phyloP scores from a whole-genome alignment of 2,329 filamentous ascomycete species.

The Aspergillus eucalypticola region DNA sequence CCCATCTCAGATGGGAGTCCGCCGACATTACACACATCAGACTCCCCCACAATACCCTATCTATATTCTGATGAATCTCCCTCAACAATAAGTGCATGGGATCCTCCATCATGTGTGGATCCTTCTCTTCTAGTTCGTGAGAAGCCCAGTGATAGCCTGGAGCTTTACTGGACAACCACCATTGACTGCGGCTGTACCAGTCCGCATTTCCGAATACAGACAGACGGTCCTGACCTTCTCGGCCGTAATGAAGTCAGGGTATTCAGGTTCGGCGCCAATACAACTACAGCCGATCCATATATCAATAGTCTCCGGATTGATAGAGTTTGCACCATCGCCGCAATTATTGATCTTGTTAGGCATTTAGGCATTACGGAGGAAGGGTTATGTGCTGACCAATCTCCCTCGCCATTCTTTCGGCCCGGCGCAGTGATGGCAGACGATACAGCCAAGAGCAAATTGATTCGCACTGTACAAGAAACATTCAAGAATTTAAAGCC shows the following conservation, averaged over 20 bases:
- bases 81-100: not conserved
- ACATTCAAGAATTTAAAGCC: conserved; percentile 22
- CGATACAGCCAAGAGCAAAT: conserved; percentile 6
- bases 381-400: conserved; percentile 25
- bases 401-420: conserved; percentile 32
- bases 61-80: not conserved
- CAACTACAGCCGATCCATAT: conserved; percentile 24
- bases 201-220: conserved; percentile 18
- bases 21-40: not conserved
- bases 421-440: not conserved
- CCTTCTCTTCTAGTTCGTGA: conserved; percentile 9
- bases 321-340: conserved; percentile 27
- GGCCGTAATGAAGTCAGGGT: conserved; percentile 10
- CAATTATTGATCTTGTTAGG: conserved; percentile 18
- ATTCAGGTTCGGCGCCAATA: conserved; percentile 15
- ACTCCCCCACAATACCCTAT: not conserved
- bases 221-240: conserved; percentile 3
- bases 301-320: conserved; percentile 30
- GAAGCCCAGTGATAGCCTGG: conserved; percentile 3
- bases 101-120: conserved; percentile 3
- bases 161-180: conserved; percentile 13
- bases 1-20: not conserved
- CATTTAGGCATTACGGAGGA: conserved; percentile 28
- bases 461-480: conserved; percentile 15
- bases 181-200: conserved; percentile 19